Evolutionary conservation across 192 early-diverging fungal genomes (phyloP).

Genomic region (Neocallimastix lanati): DNA sequence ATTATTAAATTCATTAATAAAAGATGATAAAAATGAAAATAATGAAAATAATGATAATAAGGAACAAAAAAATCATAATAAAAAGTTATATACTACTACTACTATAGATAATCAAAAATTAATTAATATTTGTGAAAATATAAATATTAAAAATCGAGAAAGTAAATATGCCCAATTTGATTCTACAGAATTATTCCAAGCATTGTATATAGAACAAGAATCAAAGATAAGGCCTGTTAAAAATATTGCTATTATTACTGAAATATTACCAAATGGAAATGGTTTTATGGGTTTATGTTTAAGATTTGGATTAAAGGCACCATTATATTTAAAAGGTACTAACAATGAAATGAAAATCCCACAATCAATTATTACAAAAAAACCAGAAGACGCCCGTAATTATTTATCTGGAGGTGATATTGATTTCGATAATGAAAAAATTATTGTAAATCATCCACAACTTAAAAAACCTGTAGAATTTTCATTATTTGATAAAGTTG

Average conservation of each 20-base stretch:
- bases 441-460: not conserved
- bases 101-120: conserved; percentile 12
- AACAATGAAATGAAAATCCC: conserved; percentile 30
- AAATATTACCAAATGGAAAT: conserved; percentile 45
- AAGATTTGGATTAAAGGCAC: conserved; percentile 45
- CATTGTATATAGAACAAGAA: conserved; percentile 38
- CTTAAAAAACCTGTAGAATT: not conserved
- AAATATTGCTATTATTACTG: conserved; percentile 45
- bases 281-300: not conserved
- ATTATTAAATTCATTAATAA: conserved; percentile 6
- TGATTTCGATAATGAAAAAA: not conserved
- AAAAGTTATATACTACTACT: not conserved
- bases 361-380: conserved; percentile 32
- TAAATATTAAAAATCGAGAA: conserved; percentile 52
- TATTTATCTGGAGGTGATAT: not conserved
- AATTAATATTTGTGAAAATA: conserved; percentile 19
- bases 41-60: too few species aligned
- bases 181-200: conserved; percentile 64
- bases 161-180: conserved; percentile 62
- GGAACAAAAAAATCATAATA: not conserved
- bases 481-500: not conserved
- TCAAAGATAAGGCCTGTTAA: conserved; percentile 17
- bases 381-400: conserved; percentile 5
- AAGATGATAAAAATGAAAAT: not conserved
- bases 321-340: conserved; percentile 45